Conservation (phyloP, 345 rosid genomes). For the Trapa bicornis region DNA sequence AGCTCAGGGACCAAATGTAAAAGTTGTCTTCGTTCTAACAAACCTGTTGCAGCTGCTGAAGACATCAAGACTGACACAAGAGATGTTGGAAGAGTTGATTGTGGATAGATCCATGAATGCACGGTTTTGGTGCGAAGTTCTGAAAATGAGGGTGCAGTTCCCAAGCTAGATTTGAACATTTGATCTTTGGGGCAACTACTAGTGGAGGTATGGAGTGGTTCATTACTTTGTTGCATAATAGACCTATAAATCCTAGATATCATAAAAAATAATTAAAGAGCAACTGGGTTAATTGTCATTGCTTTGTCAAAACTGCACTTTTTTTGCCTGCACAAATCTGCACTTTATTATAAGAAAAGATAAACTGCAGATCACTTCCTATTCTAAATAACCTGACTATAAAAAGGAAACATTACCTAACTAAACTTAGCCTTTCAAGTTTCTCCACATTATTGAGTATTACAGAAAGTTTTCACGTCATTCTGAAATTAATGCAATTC, state of each 20-base stretch:
- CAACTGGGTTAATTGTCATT: too few relatives aligned
- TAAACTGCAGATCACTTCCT: background rate
- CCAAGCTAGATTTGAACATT: conserved; percentile 15
- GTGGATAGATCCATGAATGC: conserved; percentile 91
- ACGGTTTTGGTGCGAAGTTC: conserved; percentile 35
- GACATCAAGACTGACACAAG: conserved; percentile 48
- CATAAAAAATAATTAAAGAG: background rate
- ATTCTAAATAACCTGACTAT: too few relatives aligned
- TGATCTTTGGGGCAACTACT: conserved; percentile 9
- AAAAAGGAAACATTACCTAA: too few relatives aligned
- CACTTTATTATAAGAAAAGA: background rate
- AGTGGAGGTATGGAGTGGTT: conserved; percentile 14
- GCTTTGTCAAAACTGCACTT: too few relatives aligned
- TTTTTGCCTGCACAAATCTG: too few relatives aligned
- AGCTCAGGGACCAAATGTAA: conserved; percentile 1
- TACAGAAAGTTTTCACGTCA: too few relatives aligned
- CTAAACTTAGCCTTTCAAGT: too few relatives aligned
- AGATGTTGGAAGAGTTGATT: conserved; percentile 65
- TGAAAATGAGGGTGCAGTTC: conserved; percentile 27
- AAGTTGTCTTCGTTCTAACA: conserved; percentile 10
- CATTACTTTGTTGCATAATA: conserved; percentile 31
- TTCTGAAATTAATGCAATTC: background rate
- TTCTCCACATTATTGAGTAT: too few relatives aligned
- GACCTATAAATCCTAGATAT: conserved; percentile 56
- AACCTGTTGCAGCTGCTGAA: conserved; percentile 57